Evolutionary conservation across 768 basidiomycete species (phyloP).

Genomic region (Coprinopsis marcescibilis): DNA sequence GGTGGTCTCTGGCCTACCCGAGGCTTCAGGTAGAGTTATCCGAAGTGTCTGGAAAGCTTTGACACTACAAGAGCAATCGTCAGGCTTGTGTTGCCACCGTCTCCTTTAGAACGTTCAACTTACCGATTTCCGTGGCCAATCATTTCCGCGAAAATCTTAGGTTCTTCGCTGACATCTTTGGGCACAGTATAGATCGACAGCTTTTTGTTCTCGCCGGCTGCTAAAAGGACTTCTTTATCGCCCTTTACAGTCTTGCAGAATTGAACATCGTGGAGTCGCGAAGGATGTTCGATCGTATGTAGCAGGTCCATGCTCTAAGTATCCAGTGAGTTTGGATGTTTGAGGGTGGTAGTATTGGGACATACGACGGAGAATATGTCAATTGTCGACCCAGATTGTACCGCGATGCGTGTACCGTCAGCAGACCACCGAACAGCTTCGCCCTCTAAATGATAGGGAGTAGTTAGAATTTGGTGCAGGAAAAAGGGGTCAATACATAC

Average conservation of each 20-base stretch:
- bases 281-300: conserved; percentile 67
- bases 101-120: conserved; percentile 16
- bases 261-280: conserved; percentile 78
- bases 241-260: conserved; percentile 62
- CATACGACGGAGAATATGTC: conserved; percentile 80
- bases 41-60: conserved; percentile 70
- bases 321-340: not conserved
- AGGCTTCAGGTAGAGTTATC: conserved; percentile 47
- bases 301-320: conserved; percentile 78
- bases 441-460: conserved; percentile 52
- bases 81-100: conserved; percentile 7
- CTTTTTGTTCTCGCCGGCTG: conserved; percentile 87
- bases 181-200: conserved; percentile 69
- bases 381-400: conserved; percentile 69
- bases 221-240: conserved; percentile 66
- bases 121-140: conserved; percentile 86
- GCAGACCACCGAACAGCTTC: conserved; percentile 89
- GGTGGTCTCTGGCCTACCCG: conserved; percentile 41
- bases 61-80: conserved; percentile 42
- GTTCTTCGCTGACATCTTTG: conserved; percentile 36
- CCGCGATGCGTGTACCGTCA: conserved; percentile 71
- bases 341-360: not conserved
- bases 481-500: conserved; percentile 35
- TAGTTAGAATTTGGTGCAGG: not conserved
- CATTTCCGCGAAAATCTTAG: conserved; percentile 63